Evolutionary conservation across 202 grass and related monocot genomes (phyloP), one percentile per base, ranked within the genome.

Genomic region (Carex sylvatica): DNA sequence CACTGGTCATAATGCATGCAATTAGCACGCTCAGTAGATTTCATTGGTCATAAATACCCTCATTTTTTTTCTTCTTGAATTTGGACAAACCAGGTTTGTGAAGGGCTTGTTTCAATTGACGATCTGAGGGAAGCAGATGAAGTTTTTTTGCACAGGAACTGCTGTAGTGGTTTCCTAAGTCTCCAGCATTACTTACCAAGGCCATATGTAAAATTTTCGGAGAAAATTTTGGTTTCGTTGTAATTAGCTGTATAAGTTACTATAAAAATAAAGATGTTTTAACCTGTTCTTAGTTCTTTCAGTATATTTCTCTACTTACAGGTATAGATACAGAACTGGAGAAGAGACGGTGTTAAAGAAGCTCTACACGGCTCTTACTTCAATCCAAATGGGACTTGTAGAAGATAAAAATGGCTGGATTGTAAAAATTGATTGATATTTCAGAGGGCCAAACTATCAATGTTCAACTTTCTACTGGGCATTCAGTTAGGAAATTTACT

Each of bases 61-160:
- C 15, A n/a, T 14, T 55, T 36, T 35, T 35, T 67, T 56, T 33
- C 44, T 52, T 73, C 12, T 28, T 76, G 53, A 53, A 8, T 56
- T 76, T 55, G 58, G 14, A 31, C 28, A 18, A 18, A 65, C 7
- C 81, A 97, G 95, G 89, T 93, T 19, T 87, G 92, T 26, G 95
- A 98, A 80, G 81, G 87, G 6, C 87, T 91, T 3, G 91, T 98
- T 14, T 79, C 87, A 28, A 70, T 95, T 20, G 89, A 95, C 0
- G 92, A 98, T 59, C 76, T 98, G 11, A 19, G 85, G 15, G 52
- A 26, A 9, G 95, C 92, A 12, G 92, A 95, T 70, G 92, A 98
- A 80, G 92, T 95, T 6, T 98, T 98, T 95, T 77, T 93, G 95
- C 84, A 95, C 91, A 6, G 92, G 92, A 69, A 95, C 92, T 11